Conservation (phyloP, 2,329 filamentous ascomycete species). For the Colletotrichum sp. region DNA sequence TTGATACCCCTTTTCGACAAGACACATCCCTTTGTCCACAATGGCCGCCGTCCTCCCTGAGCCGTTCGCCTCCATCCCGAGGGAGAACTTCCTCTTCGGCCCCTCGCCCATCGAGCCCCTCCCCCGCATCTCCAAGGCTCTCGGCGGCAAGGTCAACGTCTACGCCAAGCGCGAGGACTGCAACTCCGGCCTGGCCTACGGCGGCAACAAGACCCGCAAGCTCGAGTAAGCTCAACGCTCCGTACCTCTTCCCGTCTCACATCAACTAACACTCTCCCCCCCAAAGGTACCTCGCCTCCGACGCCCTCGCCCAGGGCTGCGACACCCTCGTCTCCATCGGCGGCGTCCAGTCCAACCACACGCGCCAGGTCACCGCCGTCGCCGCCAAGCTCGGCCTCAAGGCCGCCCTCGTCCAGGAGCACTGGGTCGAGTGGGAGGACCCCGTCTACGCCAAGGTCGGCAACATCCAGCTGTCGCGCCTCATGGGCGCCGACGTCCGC, state of each 20-base stretch:
- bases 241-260: too few relatives aligned
- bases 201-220: conserved; percentile 74
- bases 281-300: conserved; percentile 64
- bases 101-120: conserved; percentile 73
- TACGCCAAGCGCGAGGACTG: conserved; percentile 78
- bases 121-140: conserved; percentile 66
- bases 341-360: conserved; percentile 75
- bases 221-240: conserved; percentile 53
- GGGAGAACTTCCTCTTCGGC: conserved; percentile 66
- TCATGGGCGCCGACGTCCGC: conserved; percentile 70
- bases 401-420: conserved; percentile 66
- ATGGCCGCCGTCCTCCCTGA: conserved; percentile 52
- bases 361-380: conserved; percentile 69
- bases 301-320: conserved; percentile 60
- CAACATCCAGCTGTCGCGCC: conserved; percentile 72
- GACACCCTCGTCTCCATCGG: conserved; percentile 72
- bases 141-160: conserved; percentile 65
- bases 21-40: too few relatives aligned
- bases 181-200: conserved; percentile 70
- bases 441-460: conserved; percentile 67
- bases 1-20: background rate
- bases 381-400: conserved; percentile 63
- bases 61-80: conserved; percentile 68
- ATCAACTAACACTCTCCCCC: background rate
- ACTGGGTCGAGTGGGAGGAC: conserved; percentile 70